phyloP scores from a whole-genome alignment of 192 early-diverging fungal genomes.

The Phlyctochytrium arcticum region DNA sequence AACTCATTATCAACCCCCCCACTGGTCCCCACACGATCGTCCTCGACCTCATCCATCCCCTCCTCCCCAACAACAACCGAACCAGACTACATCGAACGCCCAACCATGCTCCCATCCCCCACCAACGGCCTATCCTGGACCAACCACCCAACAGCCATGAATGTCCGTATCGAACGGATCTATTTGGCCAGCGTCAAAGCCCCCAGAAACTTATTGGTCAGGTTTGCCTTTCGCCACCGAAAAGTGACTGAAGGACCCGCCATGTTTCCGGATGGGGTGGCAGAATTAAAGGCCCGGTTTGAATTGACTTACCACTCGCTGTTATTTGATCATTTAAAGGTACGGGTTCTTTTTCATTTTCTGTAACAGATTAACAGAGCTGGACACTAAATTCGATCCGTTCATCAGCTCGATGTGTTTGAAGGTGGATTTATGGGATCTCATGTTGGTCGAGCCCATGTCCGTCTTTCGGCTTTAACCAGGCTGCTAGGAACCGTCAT shows the following conservation, averaged over 20 bases:
- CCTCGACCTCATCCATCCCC: background rate
- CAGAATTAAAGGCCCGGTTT: conserved; percentile 9
- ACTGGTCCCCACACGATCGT: no score
- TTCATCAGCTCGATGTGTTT: conserved; percentile 1
- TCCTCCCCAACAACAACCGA: background rate
- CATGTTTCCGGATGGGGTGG: conserved; percentile 18
- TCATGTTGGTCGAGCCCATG: conserved; percentile 23
- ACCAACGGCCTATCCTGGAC: conserved; percentile 19
- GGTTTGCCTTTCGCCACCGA: conserved; percentile 20
- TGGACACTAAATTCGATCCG: background rate
- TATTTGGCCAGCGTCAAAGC: conserved; percentile 5
- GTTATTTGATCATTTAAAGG: conserved; percentile 36
- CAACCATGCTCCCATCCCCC: conserved; percentile 6
- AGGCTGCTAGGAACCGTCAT: no score
- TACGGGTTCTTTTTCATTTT: background rate
- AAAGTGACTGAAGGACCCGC: conserved; percentile 13
- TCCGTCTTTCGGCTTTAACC: conserved; percentile 26
- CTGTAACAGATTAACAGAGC: background rate
- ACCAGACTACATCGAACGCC: background rate
- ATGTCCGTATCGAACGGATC: conserved; percentile 31
- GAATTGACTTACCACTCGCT: conserved; percentile 31
- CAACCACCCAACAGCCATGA: conserved; percentile 21
- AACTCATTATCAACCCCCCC: no score
- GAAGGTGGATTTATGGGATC: conserved; percentile 24
- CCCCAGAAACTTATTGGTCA: conserved; percentile 11